These are phyloP conservation scores for Pyrus bretschneideri DNA, from an alignment of 306 rosid genomes.

Conservation along the genomic window DNA sequence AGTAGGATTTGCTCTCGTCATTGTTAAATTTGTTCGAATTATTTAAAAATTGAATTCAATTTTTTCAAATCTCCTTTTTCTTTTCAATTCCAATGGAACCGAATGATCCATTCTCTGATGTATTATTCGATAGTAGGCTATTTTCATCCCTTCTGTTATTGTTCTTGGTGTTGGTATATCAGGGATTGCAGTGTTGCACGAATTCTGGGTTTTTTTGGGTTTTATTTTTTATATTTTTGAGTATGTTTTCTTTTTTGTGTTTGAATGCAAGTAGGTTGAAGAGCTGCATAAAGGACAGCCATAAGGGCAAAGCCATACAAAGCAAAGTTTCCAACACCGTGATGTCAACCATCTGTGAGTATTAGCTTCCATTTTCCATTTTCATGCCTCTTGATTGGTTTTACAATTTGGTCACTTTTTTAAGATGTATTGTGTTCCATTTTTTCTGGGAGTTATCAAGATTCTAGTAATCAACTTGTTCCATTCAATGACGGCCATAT, in stretches of 20 bases:
- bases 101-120: no score
- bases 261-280: no score
- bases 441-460: not conserved
- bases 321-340: constrained; percentile 20
- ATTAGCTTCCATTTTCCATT: not conserved
- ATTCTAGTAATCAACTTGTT: not conserved
- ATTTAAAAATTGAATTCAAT: no score
- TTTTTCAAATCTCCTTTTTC: no score
- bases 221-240: no score
- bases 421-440: not conserved
- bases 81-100: no score
- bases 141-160: constrained; percentile 45
- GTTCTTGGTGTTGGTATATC: constrained; percentile 85
- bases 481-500: not conserved
- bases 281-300: no score
- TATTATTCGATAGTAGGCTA: no score
- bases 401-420: not conserved
- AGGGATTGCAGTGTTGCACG: constrained; percentile 70
- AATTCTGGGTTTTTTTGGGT: constrained; percentile 17
- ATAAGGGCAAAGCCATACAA: no score
- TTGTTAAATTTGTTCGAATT: no score
- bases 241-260: no score
- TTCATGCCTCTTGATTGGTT: not conserved
- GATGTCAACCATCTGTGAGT: constrained; percentile 76
- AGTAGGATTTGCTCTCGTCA: no score